Conservation (phyloP, 108 stramenopile species). For the Nitzschia inconspicua region DNA sequence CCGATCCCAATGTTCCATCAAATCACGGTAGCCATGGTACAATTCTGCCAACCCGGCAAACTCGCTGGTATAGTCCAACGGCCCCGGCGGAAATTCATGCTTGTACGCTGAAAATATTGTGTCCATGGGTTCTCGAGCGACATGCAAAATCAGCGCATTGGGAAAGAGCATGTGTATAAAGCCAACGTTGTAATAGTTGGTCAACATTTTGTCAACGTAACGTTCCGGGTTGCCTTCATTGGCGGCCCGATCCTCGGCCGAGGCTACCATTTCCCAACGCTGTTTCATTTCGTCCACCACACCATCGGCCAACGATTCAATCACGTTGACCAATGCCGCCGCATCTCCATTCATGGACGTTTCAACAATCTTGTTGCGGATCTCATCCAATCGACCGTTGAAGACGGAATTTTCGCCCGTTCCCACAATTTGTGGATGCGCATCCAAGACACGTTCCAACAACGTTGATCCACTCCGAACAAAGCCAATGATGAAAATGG, state of each 20-base stretch:
- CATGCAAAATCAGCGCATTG: conserved; percentile 81
- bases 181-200: conserved; percentile 77
- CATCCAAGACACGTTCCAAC: conserved; percentile 79
- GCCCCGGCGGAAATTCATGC: conserved; percentile 76
- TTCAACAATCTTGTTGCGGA: conserved; percentile 70
- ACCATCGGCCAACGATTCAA: conserved; percentile 52
- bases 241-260: conserved; percentile 17
- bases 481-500: conserved; percentile 89
- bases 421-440: conserved; percentile 81
- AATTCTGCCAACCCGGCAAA: conserved; percentile 59
- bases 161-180: conserved; percentile 91
- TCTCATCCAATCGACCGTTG: conserved; percentile 66
- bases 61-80: conserved; percentile 77
- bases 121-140: conserved; percentile 83
- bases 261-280: conserved; percentile 57
- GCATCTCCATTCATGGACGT: conserved; percentile 44
- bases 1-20: conserved; percentile 81
- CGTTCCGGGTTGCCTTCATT: conserved; percentile 29
- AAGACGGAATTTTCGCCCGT: conserved; percentile 89
- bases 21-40: conserved; percentile 70
- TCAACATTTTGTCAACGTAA: conserved; percentile 89
- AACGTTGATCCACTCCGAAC: conserved; percentile 83
- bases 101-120: conserved; percentile 78
- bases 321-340: conserved; percentile 28
- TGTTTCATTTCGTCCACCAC: conserved; percentile 62